Conservation (phyloP, 176 grass and related monocot species). For the Musa itinerans region DNA sequence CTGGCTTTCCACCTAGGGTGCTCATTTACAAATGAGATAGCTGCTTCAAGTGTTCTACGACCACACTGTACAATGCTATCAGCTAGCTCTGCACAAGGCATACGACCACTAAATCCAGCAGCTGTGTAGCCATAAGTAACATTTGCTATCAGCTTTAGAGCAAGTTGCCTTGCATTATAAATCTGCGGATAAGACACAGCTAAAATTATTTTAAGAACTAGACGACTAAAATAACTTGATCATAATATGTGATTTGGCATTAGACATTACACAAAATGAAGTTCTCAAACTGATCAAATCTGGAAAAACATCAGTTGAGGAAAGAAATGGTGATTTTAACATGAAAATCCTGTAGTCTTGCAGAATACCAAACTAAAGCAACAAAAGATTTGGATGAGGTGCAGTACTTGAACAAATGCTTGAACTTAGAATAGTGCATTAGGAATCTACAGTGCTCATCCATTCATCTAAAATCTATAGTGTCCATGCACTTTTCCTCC, state of each 20-base stretch:
- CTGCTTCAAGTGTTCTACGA: constrained; percentile 86
- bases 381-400: not conserved
- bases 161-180: constrained; percentile 94
- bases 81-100: constrained; percentile 95
- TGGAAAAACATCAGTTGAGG: not conserved
- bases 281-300: not conserved
- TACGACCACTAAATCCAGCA: constrained; percentile 90
- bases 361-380: not conserved
- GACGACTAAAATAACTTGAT: not conserved
- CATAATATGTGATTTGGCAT: no score
- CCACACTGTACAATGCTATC: constrained; percentile 98
- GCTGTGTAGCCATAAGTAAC: constrained; percentile 97
- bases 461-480: no score
- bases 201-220: constrained; percentile 7
- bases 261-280: no score
- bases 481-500: no score
- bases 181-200: constrained; percentile 43
- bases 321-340: no score
- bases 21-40: constrained; percentile 78
- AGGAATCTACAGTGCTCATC: no score
- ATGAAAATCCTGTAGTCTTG: no score
- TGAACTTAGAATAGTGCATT: no score
- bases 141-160: constrained; percentile 93
- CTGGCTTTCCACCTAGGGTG: constrained; percentile 78
- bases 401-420: no score